phyloP scores from a whole-genome alignment of 2,329 filamentous ascomycete species.

The Coniella vitis region DNA sequence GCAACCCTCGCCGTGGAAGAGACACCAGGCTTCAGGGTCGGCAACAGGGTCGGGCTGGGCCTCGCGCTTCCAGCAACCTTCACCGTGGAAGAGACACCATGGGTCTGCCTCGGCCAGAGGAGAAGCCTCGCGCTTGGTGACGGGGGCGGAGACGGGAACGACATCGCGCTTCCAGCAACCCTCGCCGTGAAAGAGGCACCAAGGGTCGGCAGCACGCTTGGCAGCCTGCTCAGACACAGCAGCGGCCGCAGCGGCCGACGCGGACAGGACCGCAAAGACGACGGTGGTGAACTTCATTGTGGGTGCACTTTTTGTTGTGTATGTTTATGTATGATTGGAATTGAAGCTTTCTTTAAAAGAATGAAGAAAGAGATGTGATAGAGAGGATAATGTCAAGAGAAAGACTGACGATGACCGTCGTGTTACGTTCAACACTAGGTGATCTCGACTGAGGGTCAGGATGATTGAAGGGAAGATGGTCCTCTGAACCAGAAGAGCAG shows the following conservation, averaged over 20 bases:
- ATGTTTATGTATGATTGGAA: not conserved
- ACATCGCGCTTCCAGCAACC: conserved; percentile 38
- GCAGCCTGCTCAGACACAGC: conserved; percentile 18
- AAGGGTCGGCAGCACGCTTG: conserved; percentile 21
- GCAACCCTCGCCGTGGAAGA: conserved; percentile 27
- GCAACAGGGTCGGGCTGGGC: conserved; percentile 18
- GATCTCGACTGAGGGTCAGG: conserved; percentile 11
- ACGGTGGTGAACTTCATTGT: conserved; percentile 25
- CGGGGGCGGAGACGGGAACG: conserved; percentile 21
- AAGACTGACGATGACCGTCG: conserved; percentile 9
- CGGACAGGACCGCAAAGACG: conserved; percentile 21
- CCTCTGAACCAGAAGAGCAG: conserved; percentile 8
- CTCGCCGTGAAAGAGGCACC: conserved; percentile 32
- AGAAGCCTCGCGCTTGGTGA: conserved; percentile 7
- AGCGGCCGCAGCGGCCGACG: conserved; percentile 22
- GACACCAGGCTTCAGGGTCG: conserved; percentile 24
- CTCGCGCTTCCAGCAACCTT: conserved; percentile 29
- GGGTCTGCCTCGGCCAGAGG: conserved; percentile 12
- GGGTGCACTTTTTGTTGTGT: not conserved
- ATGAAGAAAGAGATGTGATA: not conserved
- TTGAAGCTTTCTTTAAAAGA: not conserved
- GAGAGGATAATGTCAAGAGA: not conserved
- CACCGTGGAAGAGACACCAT: conserved; percentile 21
- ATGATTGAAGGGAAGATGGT: conserved; percentile 7
- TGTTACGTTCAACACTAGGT: conserved; percentile 13